Percentiles rank a stretch among this genome's conserved stretches.
Evolutionary conservation across 2,329 filamentous ascomycete genomes (phyloP).

Genomic region (Xylariaceae sp.): DNA sequence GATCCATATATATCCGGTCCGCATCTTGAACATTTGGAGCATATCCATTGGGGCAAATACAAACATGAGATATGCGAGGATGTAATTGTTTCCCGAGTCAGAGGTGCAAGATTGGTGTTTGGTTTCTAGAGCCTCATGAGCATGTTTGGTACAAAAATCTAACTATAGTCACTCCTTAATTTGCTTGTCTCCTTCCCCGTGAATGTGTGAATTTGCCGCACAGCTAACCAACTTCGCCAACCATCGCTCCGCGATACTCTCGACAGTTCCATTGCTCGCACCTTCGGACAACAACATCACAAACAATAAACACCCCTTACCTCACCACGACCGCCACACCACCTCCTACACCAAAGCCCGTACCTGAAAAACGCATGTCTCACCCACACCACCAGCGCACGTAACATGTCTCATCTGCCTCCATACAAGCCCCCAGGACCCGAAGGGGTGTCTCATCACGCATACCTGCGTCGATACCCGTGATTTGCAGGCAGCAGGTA

Average conservation of each 20-base stretch:
- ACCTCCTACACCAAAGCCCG: too few species aligned
- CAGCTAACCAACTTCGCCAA: too few species aligned
- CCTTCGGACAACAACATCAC: too few species aligned
- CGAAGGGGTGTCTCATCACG: constrained; percentile 4
- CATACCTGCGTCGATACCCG: neutral
- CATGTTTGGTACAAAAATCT: constrained; percentile 26
- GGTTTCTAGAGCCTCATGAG: constrained; percentile 23
- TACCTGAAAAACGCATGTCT: neutral
- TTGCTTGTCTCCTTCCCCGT: neutral
- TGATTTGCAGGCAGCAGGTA: neutral
- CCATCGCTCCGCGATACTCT: too few species aligned
- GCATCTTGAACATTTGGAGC: constrained; percentile 12
- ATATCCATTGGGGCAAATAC: constrained; percentile 18
- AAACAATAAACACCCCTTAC: too few species aligned
- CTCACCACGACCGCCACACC: too few species aligned
- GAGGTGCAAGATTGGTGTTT: constrained; percentile 18
- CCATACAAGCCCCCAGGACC: neutral
- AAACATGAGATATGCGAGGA: constrained; percentile 25
- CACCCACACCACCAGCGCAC: neutral
- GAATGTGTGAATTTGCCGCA: neutral
- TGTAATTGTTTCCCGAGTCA: constrained; percentile 23
- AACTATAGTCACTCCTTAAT: constrained; percentile 32
- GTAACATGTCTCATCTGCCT: neutral
- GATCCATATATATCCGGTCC: constrained; percentile 14
- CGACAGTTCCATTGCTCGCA: neutral